phyloP scores from a whole-genome alignment of 2,329 filamentous ascomycete species.

The Mycosphaerella arachidis region DNA sequence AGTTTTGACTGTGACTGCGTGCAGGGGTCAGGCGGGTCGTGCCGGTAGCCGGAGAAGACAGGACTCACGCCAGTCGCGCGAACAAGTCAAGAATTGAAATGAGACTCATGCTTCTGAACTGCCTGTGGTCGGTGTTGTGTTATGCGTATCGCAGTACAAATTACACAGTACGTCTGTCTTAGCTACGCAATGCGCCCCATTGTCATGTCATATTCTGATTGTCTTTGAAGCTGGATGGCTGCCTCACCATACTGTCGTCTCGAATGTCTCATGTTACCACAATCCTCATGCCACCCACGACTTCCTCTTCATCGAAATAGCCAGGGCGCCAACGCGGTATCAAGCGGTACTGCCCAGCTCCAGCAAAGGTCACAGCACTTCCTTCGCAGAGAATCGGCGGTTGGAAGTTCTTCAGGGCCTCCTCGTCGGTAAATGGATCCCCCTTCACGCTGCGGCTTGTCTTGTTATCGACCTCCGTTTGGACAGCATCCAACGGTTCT shows the following conservation, averaged over 20 bases:
- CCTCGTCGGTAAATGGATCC: background rate
- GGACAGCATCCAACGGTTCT: background rate
- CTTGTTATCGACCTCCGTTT: background rate
- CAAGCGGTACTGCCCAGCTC: conserved; percentile 34
- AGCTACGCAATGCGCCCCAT: background rate
- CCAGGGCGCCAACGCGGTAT: conserved; percentile 37
- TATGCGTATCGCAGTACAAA: no score
- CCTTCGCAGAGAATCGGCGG: conserved; percentile 21
- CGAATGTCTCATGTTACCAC: conserved; percentile 27
- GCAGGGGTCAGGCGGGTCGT: background rate
- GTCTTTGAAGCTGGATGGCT: background rate
- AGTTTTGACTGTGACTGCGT: background rate
- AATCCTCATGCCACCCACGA: conserved; percentile 42
- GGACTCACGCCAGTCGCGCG: background rate
- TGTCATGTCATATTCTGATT: background rate
- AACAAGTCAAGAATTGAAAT: no score
- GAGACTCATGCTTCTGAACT: no score
- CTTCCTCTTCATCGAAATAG: conserved; percentile 38
- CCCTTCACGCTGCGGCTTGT: background rate
- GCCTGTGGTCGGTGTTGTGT: no score
- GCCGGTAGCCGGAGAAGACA: background rate
- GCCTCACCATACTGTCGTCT: background rate
- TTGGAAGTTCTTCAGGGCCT: conserved; percentile 18
- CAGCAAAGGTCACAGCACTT: conserved; percentile 24
- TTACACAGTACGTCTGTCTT: no score